These are phyloP conservation scores for Leccinum huronense DNA, from an alignment of 1,284 basidiomycete genomes.

Conservation along the genomic window DNA sequence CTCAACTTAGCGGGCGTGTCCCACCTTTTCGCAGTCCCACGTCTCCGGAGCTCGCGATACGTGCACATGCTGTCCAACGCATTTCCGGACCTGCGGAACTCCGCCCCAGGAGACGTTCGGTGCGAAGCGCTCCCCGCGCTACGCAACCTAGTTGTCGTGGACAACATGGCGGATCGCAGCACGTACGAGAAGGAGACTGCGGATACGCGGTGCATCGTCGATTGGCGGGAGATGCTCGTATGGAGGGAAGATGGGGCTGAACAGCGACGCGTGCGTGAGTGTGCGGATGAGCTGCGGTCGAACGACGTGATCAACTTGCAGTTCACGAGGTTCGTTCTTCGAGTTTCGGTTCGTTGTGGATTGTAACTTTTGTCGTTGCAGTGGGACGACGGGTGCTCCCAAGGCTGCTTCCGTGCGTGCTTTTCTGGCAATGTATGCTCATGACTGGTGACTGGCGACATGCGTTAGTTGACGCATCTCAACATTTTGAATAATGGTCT, in stretches of 20 bases:
- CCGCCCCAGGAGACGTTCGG: constrained; percentile 56
- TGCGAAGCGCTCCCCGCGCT: constrained; percentile 61
- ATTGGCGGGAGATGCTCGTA: constrained; percentile 65
- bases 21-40: constrained; percentile 72
- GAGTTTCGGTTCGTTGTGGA: not conserved
- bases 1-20: constrained; percentile 68
- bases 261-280: constrained; percentile 39
- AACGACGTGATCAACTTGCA: constrained; percentile 81
- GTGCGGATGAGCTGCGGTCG: constrained; percentile 43
- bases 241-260: constrained; percentile 51
- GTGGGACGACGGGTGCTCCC: constrained; percentile 76
- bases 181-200: constrained; percentile 43
- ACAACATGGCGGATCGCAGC: constrained; percentile 50
- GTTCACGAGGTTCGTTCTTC: constrained; percentile 65
- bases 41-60: constrained; percentile 65
- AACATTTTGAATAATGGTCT: constrained; percentile 80
- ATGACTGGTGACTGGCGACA: not conserved
- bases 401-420: constrained; percentile 72
- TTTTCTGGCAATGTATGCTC: not conserved
- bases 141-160: constrained; percentile 66
- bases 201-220: constrained; percentile 51
- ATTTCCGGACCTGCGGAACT: constrained; percentile 57
- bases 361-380: constrained; percentile 30
- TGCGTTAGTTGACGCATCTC: constrained; percentile 64
- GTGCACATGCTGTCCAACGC: constrained; percentile 55